These are phyloP conservation scores for Paramyrothecium sp. DNA, from an alignment of 2,329 filamentous ascomycete species.

Conservation along the genomic window DNA sequence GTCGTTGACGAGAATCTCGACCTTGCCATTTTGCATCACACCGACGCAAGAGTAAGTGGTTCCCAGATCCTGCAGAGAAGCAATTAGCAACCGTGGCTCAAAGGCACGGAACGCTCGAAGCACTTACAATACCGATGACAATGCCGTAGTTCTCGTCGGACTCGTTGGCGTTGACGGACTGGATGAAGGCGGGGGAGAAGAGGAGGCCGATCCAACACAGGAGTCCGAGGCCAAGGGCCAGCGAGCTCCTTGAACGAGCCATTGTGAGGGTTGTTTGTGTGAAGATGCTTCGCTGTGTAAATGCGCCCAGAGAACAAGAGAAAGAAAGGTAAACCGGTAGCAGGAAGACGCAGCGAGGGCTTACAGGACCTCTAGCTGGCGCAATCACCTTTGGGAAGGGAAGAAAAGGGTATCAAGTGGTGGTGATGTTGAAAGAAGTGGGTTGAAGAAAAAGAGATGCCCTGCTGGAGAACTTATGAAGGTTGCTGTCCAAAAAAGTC, in stretches of 20 bases:
- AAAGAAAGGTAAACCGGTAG: conserved; percentile 20
- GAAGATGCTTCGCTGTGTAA: conserved; percentile 16
- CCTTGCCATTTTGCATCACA: conserved; percentile 94
- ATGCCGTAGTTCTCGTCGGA: conserved; percentile 76
- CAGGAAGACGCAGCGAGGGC: conserved; percentile 23
- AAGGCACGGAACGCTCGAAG: background rate
- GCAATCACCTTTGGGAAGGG: conserved; percentile 21
- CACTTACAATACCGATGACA: conserved; percentile 83
- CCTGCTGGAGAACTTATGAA: conserved; percentile 31
- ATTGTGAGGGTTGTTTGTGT: conserved; percentile 31
- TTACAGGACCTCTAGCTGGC: conserved; percentile 25
- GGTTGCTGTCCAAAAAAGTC: conserved; percentile 30
- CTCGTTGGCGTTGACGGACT: conserved; percentile 66
- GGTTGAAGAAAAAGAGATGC: conserved; percentile 23
- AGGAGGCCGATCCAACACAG: conserved; percentile 90
- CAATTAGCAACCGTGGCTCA: conserved; percentile 11
- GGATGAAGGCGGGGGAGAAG: conserved; percentile 82
- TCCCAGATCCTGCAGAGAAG: conserved; percentile 64
- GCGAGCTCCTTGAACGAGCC: conserved; percentile 62
- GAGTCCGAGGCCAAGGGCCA: conserved; percentile 81
- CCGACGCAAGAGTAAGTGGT: conserved; percentile 88
- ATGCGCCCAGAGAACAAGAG: conserved; percentile 16
- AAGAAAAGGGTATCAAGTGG: conserved; percentile 26
- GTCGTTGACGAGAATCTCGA: conserved; percentile 94
- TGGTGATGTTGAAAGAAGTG: conserved; percentile 23